Evolutionary conservation across 2,329 filamentous ascomycete genomes (phyloP), one percentile per base, ranked within the genome.

Genomic region (Aspergillus quadrilineatus): DNA sequence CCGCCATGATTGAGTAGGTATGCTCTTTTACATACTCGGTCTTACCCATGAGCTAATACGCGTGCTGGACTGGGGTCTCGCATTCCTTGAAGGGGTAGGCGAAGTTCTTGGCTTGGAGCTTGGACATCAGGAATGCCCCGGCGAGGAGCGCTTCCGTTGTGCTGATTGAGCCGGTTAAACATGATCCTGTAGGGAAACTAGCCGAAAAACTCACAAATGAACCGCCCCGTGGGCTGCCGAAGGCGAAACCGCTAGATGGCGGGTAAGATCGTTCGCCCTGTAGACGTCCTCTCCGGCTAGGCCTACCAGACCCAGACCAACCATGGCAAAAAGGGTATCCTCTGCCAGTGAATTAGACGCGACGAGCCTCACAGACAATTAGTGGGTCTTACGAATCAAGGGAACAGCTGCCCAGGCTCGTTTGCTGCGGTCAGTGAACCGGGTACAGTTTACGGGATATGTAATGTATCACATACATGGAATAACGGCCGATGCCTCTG

Each of bases 1-100:
- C 57, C 9, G 67, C 64, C 70, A 75, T 74, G 7, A 74, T 75
- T 0, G 67, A 67, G 47, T 75, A 75, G 0, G 72, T 71, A 50
- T 75, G 72, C 41, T 71, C 60, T 1, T 65, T 56, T 8, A 67
- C 60, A 7, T 73, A 63, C 2, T 65, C 55, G 1, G 67, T 50
- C 14, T 69, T 53, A 2, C 72, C 73, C 58, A 73, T 67, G 3
- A 68, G 56, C 32, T 63, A 59, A 53, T 73, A 71, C 4, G 69
- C 72, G 46, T 74, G 67, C 47, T 75, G 73, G 3, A 70, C 60
- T 3, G 73, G 69, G 1, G 69, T 71, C 14, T 73, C 65, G 4
- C 63, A 60, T 14, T 73, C 72, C 17, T 62, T 55, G 44, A 75
- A 74, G 1, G 72, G 73, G 17, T 74, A 75, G 5, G 66, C 63